A percentile compares a stretch with the other conserved stretches of the same genome.
phyloP scores from a whole-genome alignment of 164 flowering plant genomes.

The Aristolochia fimbriata region DNA sequence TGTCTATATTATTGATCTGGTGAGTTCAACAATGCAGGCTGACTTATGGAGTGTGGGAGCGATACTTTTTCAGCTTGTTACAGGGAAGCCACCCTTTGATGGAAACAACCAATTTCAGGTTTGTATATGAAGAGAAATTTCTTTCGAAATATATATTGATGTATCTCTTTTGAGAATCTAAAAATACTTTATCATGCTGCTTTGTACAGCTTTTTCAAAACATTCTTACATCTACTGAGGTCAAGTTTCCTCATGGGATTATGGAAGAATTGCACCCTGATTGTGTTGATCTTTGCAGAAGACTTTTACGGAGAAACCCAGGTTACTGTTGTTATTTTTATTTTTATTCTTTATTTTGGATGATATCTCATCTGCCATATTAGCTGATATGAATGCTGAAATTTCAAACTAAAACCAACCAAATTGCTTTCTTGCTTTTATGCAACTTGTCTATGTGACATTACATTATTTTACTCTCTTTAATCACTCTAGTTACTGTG shows the following conservation, averaged over 20 bases:
- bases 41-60: slow-evolving; percentile 74
- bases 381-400: no score
- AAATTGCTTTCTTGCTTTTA: no score
- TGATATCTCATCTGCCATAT: not conserved
- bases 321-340: slow-evolving; percentile 16
- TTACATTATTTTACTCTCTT: no score
- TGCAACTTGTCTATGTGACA: no score
- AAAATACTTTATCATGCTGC: not conserved
- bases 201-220: slow-evolving; percentile 49
- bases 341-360: not conserved
- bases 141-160: not conserved
- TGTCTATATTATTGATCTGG: not conserved
- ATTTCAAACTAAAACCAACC: no score
- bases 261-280: slow-evolving; percentile 36
- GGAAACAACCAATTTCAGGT: slow-evolving; percentile 57
- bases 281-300: slow-evolving; percentile 42
- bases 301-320: slow-evolving; percentile 50
- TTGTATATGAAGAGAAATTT: not conserved
- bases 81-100: slow-evolving; percentile 51
- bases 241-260: slow-evolving; percentile 39
- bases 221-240: slow-evolving; percentile 32
- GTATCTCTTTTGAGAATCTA: not conserved
- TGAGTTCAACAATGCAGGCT: slow-evolving; percentile 27
- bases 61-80: slow-evolving; percentile 47
- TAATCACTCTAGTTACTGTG: no score